These are phyloP conservation scores for Ceratocystis diversiconidia DNA, from an alignment of 2,329 filamentous ascomycete species.

Conservation along the genomic window DNA sequence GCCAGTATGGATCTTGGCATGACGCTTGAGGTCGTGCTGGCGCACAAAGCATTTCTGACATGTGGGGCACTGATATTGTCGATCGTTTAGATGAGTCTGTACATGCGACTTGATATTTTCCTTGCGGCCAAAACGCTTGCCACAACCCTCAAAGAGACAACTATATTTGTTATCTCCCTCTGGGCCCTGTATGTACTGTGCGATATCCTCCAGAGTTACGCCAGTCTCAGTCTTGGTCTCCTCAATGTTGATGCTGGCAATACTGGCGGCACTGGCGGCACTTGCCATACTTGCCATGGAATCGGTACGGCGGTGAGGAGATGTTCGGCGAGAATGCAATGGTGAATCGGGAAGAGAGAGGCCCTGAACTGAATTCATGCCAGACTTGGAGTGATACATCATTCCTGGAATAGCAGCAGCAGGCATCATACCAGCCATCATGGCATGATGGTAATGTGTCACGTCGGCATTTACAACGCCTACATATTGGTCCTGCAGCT, in stretches of 20 bases:
- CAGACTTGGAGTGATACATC: conserved; percentile 13
- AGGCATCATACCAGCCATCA: conserved; percentile 17
- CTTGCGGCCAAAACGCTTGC: conserved; percentile 86
- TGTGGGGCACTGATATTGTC: conserved; percentile 84
- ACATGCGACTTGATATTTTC: conserved; percentile 99
- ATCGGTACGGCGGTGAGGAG: conserved; percentile 40
- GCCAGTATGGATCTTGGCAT: conserved; percentile 93
- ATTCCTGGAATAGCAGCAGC: conserved; percentile 8
- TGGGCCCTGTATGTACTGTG: conserved; percentile 57
- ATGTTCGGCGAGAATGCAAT: conserved; percentile 19
- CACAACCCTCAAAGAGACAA: conserved; percentile 63
- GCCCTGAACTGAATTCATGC: neutral
- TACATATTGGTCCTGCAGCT: conserved; percentile 23
- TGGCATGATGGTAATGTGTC: conserved; percentile 14
- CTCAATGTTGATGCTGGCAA: conserved; percentile 49
- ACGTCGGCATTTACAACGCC: conserved; percentile 11
- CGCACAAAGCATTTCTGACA: conserved; percentile 94
- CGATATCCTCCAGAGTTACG: conserved; percentile 73
- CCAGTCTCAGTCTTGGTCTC: conserved; percentile 63
- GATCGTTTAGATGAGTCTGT: conserved; percentile 91
- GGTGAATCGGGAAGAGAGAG: neutral
- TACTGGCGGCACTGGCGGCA: conserved; percentile 45
- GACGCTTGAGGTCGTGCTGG: conserved; percentile 91
- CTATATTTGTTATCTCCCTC: conserved; percentile 67
- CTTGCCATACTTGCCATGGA: conserved; percentile 44